Conservation (phyloP, 2,329 filamentous ascomycete genomes). For the Dothistroma septosporum region DNA sequence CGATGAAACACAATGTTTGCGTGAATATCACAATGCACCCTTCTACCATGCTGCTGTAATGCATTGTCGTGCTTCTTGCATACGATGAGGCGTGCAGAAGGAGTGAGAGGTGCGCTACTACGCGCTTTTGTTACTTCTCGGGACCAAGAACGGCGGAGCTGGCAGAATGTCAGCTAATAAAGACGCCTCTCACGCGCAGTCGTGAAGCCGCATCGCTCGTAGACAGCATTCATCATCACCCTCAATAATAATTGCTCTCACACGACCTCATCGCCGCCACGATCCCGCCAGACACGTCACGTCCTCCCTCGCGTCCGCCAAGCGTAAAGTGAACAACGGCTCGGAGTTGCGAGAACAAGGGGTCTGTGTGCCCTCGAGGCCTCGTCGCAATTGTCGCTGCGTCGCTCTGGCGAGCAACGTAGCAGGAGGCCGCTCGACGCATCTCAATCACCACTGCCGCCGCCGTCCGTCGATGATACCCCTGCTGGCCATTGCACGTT, state of each 20-base stretch:
- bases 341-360: not conserved
- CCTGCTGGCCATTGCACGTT: constrained; percentile 1
- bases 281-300: constrained; percentile 1
- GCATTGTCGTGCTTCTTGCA: not conserved
- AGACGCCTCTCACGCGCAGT: not conserved
- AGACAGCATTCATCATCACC: constrained; percentile 6
- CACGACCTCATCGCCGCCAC: constrained; percentile 5
- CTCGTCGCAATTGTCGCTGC: not conserved
- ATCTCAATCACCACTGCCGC: constrained; percentile 2
- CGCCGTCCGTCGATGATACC: not conserved
- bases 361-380: not conserved
- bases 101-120: not conserved
- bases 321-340: not conserved
- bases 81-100: not conserved
- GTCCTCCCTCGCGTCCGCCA: not conserved
- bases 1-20: not conserved
- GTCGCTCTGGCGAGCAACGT: not conserved
- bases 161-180: not conserved
- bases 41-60: not conserved
- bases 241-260: not conserved
- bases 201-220: not conserved
- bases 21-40: not conserved
- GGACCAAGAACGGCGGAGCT: not conserved
- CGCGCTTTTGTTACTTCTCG: not conserved
- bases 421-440: not conserved